phyloP scores from a whole-genome alignment of 2,329 filamentous ascomycete species.

The Aspergillus arachidicola region DNA sequence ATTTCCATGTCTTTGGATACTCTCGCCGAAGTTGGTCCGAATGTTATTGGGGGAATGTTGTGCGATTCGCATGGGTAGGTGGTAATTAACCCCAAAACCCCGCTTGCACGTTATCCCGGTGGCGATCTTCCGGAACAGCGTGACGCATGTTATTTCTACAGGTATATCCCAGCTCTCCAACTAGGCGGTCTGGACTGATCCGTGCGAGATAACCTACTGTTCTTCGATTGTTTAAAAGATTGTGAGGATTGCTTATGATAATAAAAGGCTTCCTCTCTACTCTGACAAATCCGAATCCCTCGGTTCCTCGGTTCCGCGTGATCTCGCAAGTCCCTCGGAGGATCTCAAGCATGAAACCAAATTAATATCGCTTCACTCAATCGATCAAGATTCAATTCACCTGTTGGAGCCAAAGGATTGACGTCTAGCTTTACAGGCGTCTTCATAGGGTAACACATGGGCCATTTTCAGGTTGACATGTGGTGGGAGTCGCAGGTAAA shows the following conservation, averaged over 20 bases:
- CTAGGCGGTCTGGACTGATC: background rate
- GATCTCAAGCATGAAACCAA: too few species aligned
- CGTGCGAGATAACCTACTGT: background rate
- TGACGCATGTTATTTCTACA: background rate
- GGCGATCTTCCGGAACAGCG: background rate
- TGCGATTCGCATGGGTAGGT: constrained; percentile 24
- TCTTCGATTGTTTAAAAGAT: background rate
- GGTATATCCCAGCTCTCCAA: background rate
- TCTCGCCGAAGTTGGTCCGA: constrained; percentile 35
- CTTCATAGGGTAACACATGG: too few species aligned
- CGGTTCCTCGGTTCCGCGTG: background rate
- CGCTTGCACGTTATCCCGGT: background rate
- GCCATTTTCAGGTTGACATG: too few species aligned
- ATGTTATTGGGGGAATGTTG: constrained; percentile 35
- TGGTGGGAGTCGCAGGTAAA: too few species aligned
- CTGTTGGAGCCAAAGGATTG: too few species aligned
- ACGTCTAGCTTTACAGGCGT: too few species aligned
- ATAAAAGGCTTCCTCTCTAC: background rate
- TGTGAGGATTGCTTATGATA: background rate
- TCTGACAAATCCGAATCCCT: background rate
- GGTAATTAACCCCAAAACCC: background rate
- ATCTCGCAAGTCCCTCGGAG: too few species aligned
- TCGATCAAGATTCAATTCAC: too few species aligned
- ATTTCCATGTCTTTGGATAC: constrained; percentile 43
- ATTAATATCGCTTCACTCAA: too few species aligned